Percentiles rank a stretch among this genome's conserved stretches.
Evolutionary conservation across 371 early-diverging fungal species (phyloP).

Genomic region (Mucor circinelloides): DNA sequence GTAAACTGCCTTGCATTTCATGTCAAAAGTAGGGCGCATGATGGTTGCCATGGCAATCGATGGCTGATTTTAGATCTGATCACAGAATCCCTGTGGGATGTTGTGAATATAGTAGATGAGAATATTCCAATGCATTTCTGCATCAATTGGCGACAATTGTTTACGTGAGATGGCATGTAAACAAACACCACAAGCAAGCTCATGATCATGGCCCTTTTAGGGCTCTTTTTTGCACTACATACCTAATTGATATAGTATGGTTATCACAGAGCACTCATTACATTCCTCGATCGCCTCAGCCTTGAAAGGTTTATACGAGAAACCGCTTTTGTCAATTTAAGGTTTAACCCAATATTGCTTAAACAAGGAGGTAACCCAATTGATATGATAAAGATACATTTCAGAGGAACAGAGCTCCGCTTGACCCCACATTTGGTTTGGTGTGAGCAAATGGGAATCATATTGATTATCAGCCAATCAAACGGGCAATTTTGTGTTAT

Average conservation of each 20-base stretch:
- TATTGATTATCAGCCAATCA: constrained; percentile 30
- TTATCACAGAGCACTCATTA: too few species aligned
- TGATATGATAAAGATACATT: not conserved
- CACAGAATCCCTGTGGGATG: not conserved
- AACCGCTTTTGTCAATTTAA: not conserved
- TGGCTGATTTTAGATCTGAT: not conserved
- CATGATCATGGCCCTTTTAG: not conserved
- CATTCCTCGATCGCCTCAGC: too few species aligned
- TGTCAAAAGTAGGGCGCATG: too few species aligned
- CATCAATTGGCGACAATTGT: not conserved
- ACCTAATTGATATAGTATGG: not conserved
- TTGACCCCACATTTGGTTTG: constrained; percentile 22
- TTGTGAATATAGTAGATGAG: not conserved
- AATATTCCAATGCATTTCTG: not conserved
- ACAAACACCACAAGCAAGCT: not conserved
- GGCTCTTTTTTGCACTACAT: not conserved
- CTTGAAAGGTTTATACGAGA: too few species aligned
- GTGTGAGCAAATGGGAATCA: constrained; percentile 26
- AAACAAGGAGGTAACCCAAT: not conserved
- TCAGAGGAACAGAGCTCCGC: not conserved
- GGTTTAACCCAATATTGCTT: not conserved
- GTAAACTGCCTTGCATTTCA: too few species aligned
- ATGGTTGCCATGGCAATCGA: not conserved
- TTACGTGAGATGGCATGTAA: not conserved
- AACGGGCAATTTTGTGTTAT: constrained; percentile 1